phyloP scores from a whole-genome alignment of 306 rosid genomes.

The Casuarina equisetifolia region DNA sequence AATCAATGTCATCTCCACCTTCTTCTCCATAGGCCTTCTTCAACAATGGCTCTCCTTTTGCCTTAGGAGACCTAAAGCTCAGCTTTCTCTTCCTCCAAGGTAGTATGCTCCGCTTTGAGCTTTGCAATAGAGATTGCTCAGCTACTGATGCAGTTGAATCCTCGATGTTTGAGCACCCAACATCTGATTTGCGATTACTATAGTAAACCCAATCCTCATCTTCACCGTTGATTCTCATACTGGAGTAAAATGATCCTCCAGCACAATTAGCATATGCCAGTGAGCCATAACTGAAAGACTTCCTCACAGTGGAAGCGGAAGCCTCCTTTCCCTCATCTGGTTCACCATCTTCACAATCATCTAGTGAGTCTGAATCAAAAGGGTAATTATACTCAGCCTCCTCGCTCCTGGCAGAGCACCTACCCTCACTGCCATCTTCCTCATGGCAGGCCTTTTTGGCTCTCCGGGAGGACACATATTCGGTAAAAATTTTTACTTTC shows the following conservation, averaged over 20 bases:
- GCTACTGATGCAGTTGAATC: constrained; percentile 56
- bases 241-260: constrained; percentile 71
- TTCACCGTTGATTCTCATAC: constrained; percentile 49
- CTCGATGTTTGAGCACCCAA: constrained; percentile 52
- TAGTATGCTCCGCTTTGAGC: constrained; percentile 81
- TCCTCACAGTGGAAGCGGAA: constrained; percentile 67
- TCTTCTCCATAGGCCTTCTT: constrained; percentile 97
- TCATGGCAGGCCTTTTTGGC: constrained; percentile 68
- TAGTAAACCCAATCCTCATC: constrained; percentile 92
- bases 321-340: constrained; percentile 86
- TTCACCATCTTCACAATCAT: constrained; percentile 85
- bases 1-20: constrained; percentile 99
- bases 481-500: constrained; percentile 82
- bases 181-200: constrained; percentile 77
- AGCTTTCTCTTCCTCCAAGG: constrained; percentile 99
- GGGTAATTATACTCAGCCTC: constrained; percentile 91
- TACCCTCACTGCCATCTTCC: constrained; percentile 88
- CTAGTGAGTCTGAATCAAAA: constrained; percentile 85
- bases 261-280: constrained; percentile 84
- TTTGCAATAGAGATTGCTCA: constrained; percentile 55
- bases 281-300: constrained; percentile 93
- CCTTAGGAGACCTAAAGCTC: constrained; percentile 95
- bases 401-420: constrained; percentile 84
- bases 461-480: constrained; percentile 74
- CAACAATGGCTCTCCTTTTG: constrained; percentile 91